phyloP scores from a whole-genome alignment of 1,284 basidiomycete species.

The Heterobasidion irregulare region DNA sequence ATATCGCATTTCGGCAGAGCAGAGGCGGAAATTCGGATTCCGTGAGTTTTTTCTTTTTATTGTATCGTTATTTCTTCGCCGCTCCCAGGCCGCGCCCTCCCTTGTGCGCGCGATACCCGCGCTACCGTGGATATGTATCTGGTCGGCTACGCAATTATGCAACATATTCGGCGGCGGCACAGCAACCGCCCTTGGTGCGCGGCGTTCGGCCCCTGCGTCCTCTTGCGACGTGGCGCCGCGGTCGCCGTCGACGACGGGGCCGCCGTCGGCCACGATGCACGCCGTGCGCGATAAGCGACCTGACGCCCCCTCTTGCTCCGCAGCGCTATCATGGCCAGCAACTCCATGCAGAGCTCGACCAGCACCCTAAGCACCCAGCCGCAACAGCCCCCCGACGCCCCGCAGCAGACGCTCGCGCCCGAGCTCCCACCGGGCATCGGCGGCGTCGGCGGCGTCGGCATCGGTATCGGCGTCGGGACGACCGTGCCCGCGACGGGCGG shows the following conservation, averaged over 20 bases:
- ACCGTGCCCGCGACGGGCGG: background rate
- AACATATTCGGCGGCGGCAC: background rate
- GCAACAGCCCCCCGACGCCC: background rate
- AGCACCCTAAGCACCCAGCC: slow-evolving; percentile 1
- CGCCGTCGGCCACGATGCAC: background rate
- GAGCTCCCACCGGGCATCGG: no score
- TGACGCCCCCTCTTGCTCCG: background rate
- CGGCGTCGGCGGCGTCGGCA: no score
- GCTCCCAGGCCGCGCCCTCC: background rate
- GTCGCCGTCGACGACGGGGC: no score
- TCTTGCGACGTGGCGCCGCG: background rate
- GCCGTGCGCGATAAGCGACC: background rate
- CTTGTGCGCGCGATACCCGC: background rate
- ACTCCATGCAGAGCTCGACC: background rate
- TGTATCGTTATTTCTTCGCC: no score
- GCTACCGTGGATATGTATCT: background rate
- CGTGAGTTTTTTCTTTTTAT: no score
- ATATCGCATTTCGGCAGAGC: no score
- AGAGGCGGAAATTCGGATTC: no score
- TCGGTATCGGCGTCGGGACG: background rate
- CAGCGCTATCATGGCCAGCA: background rate
- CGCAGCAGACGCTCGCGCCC: background rate
- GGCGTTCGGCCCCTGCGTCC: background rate
- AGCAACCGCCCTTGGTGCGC: background rate
- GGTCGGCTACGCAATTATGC: background rate